Evolutionary conservation across 306 rosid genomes (phyloP).

Genomic region (Malus sylvestris): DNA sequence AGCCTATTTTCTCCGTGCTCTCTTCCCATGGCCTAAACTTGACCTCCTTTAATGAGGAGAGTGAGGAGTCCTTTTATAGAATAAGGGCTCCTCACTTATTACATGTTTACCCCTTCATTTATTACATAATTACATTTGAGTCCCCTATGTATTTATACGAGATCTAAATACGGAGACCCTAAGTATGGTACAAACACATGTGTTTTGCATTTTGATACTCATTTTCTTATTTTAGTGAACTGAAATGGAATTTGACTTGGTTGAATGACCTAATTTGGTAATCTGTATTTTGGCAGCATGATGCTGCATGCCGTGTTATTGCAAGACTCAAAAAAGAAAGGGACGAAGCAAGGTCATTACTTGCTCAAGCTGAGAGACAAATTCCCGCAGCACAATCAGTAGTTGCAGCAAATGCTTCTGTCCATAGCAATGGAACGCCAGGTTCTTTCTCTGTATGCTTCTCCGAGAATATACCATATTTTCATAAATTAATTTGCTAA

Average conservation of each 20-base stretch:
- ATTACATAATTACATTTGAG: too few species aligned
- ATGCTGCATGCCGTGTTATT: constrained; percentile 98
- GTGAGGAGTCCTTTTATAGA: too few species aligned
- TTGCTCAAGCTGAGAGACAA: constrained; percentile 83
- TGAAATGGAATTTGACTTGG: not conserved
- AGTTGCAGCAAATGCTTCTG: constrained; percentile 41
- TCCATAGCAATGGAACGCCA: constrained; percentile 70
- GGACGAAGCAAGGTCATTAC: constrained; percentile 81
- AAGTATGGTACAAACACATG: not conserved
- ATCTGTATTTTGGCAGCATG: constrained; percentile 49
- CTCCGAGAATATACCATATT: not conserved
- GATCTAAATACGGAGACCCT: too few species aligned
- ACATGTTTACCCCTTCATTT: too few species aligned
- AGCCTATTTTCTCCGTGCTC: too few species aligned
- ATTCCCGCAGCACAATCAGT: constrained; percentile 41
- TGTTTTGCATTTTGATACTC: not conserved
- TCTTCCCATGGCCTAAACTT: too few species aligned
- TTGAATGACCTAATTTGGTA: constrained; percentile 10
- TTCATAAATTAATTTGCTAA: not conserved
- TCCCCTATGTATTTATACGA: too few species aligned
- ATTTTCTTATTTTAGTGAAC: not conserved
- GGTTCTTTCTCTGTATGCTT: constrained; percentile 32
- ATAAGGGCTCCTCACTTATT: too few species aligned
- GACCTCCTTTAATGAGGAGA: too few species aligned
- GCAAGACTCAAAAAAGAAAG: constrained; percentile 86